phyloP scores from a whole-genome alignment of 208 protist species.

The Eutreptiella sp. region DNA sequence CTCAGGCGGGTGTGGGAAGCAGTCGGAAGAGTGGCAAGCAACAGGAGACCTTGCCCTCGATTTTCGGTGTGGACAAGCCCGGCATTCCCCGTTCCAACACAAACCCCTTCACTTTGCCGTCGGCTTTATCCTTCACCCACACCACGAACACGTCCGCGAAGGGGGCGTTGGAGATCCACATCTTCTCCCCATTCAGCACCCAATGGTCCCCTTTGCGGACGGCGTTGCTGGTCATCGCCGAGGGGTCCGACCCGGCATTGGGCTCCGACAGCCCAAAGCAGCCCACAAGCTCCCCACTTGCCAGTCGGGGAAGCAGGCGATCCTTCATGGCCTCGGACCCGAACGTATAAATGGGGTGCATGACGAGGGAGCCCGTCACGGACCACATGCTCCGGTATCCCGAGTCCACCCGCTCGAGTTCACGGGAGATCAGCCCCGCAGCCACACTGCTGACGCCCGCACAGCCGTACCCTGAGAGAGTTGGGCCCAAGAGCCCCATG shows the following conservation, averaged over 20 bases:
- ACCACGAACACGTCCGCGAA: constrained; percentile 85
- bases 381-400: constrained; percentile 78
- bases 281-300: constrained; percentile 65
- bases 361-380: constrained; percentile 84
- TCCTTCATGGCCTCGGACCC: constrained; percentile 66
- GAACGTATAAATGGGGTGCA: constrained; percentile 78
- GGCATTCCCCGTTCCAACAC: constrained; percentile 76
- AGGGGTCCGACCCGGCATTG: constrained; percentile 78
- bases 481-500: constrained; percentile 67
- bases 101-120: constrained; percentile 71
- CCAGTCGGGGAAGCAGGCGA: constrained; percentile 55
- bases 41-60: constrained; percentile 86
- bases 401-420: constrained; percentile 72
- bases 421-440: constrained; percentile 73
- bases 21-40: too few relatives aligned
- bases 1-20: too few relatives aligned
- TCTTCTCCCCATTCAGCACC: constrained; percentile 76
- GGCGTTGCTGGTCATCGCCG: constrained; percentile 68
- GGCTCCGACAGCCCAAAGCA: constrained; percentile 88
- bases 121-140: constrained; percentile 70
- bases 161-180: constrained; percentile 84
- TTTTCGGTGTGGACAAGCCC: constrained; percentile 66
- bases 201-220: constrained; percentile 46
- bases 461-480: constrained; percentile 70
- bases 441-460: constrained; percentile 58